Base-by-base conservation (phyloP, 2,329 filamentous ascomycete species). In the Ceratocystis diversiconidia region DNA sequence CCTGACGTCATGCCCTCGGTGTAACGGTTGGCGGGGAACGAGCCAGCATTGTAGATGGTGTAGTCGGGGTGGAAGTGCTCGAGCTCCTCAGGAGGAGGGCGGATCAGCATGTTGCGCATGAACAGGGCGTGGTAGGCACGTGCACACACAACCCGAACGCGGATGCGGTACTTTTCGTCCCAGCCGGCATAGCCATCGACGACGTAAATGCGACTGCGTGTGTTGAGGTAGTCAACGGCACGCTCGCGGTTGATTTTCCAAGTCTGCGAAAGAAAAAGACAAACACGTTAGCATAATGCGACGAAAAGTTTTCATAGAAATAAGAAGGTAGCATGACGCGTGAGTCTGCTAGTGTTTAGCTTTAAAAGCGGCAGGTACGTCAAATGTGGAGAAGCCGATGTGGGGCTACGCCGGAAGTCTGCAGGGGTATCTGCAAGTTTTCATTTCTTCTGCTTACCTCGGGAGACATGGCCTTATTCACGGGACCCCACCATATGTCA, bases 71-170 rank as follows among this genome's bases (percentile, higher is more conserved):
- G 90, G 85, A 99, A 99, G 79, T 90, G 85, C 80, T 96, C 88
- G 65, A 99, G 87, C 82, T 99, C 92, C 79, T 95, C 89, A 69
- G 84, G 85, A 64, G 86, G 82, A 69, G 94, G 94, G 72, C 94
- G 89, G 81, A 99, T 99, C 75, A 99, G 88, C 94, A 99, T 99
- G 84, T 99, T 99, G 75, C 92, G 90, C 94, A 99, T 99, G 86
- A 99, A 99, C 70, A 99, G 85, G 69, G 94, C 94, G 84, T 99
- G 94, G 84, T 99, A 99, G 78, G 94, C 94, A 75, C 94, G 92
- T 71, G 94, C 94, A 80, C 94, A 99, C 75, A 99, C 92, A 70
- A 99, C 92, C 74, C 94, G 92, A 73, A 99, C 94, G 73, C 87
- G 89, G 80, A 99, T 97, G 71, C 92, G 85, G 83, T 99, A 99